Evolutionary conservation across 352 stramenopile species (phyloP), one percentile per base, ranked within the genome.

Genomic region (Halophytophthora polymorphica): DNA sequence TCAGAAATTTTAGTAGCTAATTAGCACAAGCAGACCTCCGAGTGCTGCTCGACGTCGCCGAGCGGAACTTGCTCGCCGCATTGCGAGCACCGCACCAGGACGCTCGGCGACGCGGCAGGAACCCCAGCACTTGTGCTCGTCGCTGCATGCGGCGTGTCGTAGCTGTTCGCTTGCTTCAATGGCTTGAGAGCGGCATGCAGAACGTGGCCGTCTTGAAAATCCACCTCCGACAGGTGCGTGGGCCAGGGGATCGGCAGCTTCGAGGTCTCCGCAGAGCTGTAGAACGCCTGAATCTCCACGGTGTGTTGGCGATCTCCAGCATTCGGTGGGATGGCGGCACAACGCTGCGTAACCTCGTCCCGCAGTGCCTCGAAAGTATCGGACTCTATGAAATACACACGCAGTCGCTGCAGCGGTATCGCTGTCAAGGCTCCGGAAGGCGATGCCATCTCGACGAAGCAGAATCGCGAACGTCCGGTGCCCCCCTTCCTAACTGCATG

Each of bases 11-110:
- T n/a, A n/a, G n/a, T n/a, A n/a, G n/a, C n/a, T n/a, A n/a, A n/a
- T n/a, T n/a, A n/a, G n/a, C n/a, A n/a, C n/a, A n/a, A n/a, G 46
- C 71, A 82, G 2, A 34, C 41, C 17, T 78, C 71, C 2, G 71
- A 72, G 31, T 78, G 71, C 5, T 29, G 12, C 50, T 82, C 68
- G 1, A 73, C 62, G 17, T 67, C 56, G 2, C 61, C 62, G 2
- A 78, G 22, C 14, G 56, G 22, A n/a, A 82, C 56, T 8, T 59
- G 61, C 15, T 37, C 34, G 21, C 45, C 41, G 58, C 71, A 82
- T 17, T 78, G 61, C 0, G 65, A 77, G 54, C 71, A 82, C 38
- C 58, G 43, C 2, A 77, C 65, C 25, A 38, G 35, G 35, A 52
- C 41, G 14, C 21, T 45, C 15, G 42, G 17, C 41, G 39, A 25